Base-by-base conservation (phyloP, 768 basidiomycete species). In the Neoboletus subvelutipes region DNA sequence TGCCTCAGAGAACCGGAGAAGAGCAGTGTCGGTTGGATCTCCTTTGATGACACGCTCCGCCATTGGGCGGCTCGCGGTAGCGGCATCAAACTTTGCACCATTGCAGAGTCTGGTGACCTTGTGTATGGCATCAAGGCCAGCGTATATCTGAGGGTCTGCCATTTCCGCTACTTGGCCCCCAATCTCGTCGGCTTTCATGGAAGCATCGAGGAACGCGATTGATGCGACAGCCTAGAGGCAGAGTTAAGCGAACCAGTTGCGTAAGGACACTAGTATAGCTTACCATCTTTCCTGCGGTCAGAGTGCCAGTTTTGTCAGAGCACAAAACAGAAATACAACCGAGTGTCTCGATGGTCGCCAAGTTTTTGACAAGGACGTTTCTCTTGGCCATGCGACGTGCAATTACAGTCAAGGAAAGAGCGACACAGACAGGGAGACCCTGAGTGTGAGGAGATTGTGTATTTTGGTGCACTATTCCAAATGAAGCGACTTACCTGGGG, bases 21-120 rank as follows among this genome's bases (percentile, higher is more conserved):
- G 70, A 18, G 81, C 82, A 12, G 77, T 77, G 50, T 84, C 83
- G 0, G 82, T 83, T 3, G 82, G 77, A 63, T 83, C 81, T 13
- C 78, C 78, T 50, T 75, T 76, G 65, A 75, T 65, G 50, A 62
- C 55, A 22, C 75, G 75, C 12, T 76, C 73, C 4, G 70, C 67
- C 2, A 75, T 34, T 39, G 71, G 71, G 15, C 57, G 60, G 24
- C 57, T 20, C 20, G 47, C 67, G 3, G 70, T 64, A 33, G 56
- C 55, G 24, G 68, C 65, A 37, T 80, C 79, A 41, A 84, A 85
- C 37, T 73, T 73, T 0, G 84, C 84, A 2, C 78, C 80, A 52
- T 85, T 86, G 68, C 85, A 86, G 12, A 86, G 73, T n/a, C 80
- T 76, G 37, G 79, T 71, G 29, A 83, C 66, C 40, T 74, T 70